Evolutionary conservation across 805 yeast species (phyloP), one percentile per base, ranked within the genome.

Genomic region (Schwanniomyces yamadae): DNA sequence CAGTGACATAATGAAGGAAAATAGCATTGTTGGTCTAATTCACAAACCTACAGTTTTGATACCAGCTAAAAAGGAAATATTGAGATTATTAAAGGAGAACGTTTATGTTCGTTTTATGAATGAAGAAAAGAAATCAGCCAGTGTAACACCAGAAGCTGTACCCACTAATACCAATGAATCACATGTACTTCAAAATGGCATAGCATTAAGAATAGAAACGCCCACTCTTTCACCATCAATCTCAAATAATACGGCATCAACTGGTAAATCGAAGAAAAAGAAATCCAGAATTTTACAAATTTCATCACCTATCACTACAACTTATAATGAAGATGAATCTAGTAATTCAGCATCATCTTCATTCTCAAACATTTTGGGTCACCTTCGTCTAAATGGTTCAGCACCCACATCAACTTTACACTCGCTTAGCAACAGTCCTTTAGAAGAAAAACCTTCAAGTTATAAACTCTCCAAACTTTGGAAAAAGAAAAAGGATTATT

Each of bases 11-110:
- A 26, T 55, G 22, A 39, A 34, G 9, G 50, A 44, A 14, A 36
- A 51, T 18, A 14, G 23, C 8, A 24, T 20, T 8, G 29, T 20
- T 6, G 36, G 33, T 9, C 47, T 44, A 13, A 44, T 63, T 9
- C 65, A 59, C 30, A 41, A 41, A 17, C 70, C 69, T 1, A 19
- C 18, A 5, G 49, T 53, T 14, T 48, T 66, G 14, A 25, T 48
- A 28, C 42, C 41, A 3, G 68, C 68, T 9, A 57, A 60, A 33
- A 35, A 45, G 15, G 70, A 66, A 36, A 57, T 59, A 15, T 39
- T 61, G 22, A 63, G 52, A 33, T 41, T 66, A 10, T 43, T 65
- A 27, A 53, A 57, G 34, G 71, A 64, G 38, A 66, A 66, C 34
- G 67, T 54, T 7, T 65, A 59, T 41, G 35, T 28, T 14, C 32